These are phyloP conservation scores for Lentinula guzmanii DNA, from an alignment of 768 basidiomycete species.

Conservation along the genomic window DNA sequence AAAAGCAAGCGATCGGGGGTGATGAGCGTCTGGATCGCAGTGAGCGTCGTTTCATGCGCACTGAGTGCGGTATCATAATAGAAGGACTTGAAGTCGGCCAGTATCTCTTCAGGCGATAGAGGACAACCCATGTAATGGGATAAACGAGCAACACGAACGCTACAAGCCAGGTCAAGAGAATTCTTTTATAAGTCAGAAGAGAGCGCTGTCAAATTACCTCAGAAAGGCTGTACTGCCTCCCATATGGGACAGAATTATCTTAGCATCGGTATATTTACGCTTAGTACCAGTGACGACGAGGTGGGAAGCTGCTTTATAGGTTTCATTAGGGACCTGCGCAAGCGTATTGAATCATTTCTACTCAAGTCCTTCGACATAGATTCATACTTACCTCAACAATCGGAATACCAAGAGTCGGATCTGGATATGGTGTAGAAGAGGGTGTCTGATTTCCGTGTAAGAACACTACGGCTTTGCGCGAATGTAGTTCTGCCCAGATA, in stretches of 20 bases:
- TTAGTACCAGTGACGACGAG: conserved; percentile 68
- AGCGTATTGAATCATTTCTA: background rate
- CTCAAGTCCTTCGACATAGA: background rate
- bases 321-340: conserved; percentile 70
- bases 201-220: background rate
- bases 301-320: conserved; percentile 76
- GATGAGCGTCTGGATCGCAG: conserved; percentile 46
- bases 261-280: conserved; percentile 51
- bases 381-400: conserved; percentile 48
- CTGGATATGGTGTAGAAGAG: conserved; percentile 58
- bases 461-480: conserved; percentile 56
- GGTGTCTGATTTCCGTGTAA: conserved; percentile 67
- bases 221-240: conserved; percentile 66
- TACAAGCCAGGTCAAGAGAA: conserved; percentile 14
- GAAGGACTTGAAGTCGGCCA: conserved; percentile 64
- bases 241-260: conserved; percentile 67
- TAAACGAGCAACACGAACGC: conserved; percentile 62
- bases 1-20: conserved; percentile 50
- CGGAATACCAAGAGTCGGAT: conserved; percentile 60
- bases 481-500: conserved; percentile 67
- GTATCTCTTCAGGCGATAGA: conserved; percentile 57
- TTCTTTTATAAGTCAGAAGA: too few relatives aligned
- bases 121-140: conserved; percentile 65
- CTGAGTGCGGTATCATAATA: conserved; percentile 73
- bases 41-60: conserved; percentile 46